Base-by-base conservation (phyloP, 345 rosid genomes). In the Lepidium africanum region DNA sequence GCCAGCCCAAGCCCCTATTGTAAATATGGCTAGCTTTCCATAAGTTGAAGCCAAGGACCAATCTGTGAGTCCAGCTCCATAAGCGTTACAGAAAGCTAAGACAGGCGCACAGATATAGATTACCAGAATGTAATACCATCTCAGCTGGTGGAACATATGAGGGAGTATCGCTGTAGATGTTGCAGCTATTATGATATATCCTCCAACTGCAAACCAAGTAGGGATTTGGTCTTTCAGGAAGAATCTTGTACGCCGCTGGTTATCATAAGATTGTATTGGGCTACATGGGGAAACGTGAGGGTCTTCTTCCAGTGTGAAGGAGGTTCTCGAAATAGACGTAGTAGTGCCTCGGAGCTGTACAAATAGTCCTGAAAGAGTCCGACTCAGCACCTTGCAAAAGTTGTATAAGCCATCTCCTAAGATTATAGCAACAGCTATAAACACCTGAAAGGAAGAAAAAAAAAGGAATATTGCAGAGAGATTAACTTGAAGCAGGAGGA, bases 11-110 rank as follows among this genome's bases (percentile, higher is more conserved):
- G 92, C 82, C 7, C 96, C 92, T 0, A 88, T 76, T 25, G 78
- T 78, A 68, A 88, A 85, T 68, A 91, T 88, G 9, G 96, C 91
- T 3, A 91, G 80, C 77, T 86, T 91, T 54, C 97, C 96, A 5
- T 91, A 91, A 13, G 87, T 91, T 23, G 91, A 88, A 32, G 91
- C 97, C 1, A 91, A 79, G 14, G 96, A 88, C 96, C 96, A 86
- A 62, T 88, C 97, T 2, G 92, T 91, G 37, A 91, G 91, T 15
- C 97, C 97, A 5, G 85, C 81, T n/a, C 97, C 96, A 11, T 86
- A 88, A 17, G 96, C 96, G 45, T 88, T 91, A 50, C 92, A 88
- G 70, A 91, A 88, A 45, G 96, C 96, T 59, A 91, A 60, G 21
- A 76, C 70, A 3, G 96, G 97, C 3, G 92, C 92, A 12, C 82